These are phyloP conservation scores for Solanum sparsipilum DNA, from an alignment of 257 asterid species.

Conservation along the genomic window DNA sequence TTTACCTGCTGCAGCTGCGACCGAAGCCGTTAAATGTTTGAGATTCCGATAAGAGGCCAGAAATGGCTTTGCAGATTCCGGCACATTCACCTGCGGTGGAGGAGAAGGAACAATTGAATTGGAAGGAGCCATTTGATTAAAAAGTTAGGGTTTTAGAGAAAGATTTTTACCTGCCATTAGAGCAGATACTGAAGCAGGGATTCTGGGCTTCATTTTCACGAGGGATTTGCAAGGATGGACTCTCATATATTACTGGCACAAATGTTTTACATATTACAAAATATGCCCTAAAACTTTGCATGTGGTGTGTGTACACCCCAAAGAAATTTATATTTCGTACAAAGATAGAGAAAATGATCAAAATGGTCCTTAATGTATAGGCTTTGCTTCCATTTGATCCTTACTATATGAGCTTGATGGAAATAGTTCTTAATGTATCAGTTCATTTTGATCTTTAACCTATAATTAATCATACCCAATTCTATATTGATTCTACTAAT, in stretches of 20 bases:
- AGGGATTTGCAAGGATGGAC: not conserved
- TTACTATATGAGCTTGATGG: no score
- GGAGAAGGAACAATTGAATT: not conserved
- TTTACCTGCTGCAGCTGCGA: not conserved
- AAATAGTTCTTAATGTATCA: no score
- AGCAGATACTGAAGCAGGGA: constrained; percentile 24
- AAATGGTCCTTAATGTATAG: no score
- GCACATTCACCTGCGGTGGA: not conserved
- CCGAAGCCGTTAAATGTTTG: not conserved
- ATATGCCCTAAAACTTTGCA: not conserved
- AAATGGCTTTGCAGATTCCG: not conserved
- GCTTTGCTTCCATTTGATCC: no score
- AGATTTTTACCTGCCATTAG: constrained; percentile 17
- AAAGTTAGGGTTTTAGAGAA: constrained; percentile 7
- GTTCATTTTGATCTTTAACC: no score
- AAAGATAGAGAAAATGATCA: no score
- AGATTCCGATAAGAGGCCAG: not conserved
- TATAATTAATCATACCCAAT: no score
- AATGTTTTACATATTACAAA: not conserved
- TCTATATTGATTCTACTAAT: no score
- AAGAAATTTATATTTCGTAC: not conserved
- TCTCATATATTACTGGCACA: not conserved
- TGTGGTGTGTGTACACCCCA: not conserved
- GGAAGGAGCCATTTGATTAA: not conserved
- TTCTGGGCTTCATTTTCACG: constrained; percentile 25